Conservation (phyloP, 1,139 yeast genomes). For the Groenewaldozyma sp. region DNA sequence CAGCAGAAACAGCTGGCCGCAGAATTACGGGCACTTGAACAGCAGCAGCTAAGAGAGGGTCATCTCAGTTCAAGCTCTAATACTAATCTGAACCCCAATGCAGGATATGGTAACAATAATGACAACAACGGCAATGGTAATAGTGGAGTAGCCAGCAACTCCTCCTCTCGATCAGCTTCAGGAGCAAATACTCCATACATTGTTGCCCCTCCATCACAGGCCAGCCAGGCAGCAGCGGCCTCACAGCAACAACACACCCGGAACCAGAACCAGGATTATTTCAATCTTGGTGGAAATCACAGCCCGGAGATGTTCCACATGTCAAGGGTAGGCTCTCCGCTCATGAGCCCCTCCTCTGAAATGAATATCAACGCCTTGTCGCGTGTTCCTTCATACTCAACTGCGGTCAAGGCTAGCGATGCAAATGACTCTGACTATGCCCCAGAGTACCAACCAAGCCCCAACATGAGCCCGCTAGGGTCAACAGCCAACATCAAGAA, state of each 20-base stretch:
- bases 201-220: slow-evolving; percentile 4
- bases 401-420: slow-evolving; percentile 40
- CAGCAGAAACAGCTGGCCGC: slow-evolving; percentile 25
- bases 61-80: no score
- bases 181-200: slow-evolving; percentile 21
- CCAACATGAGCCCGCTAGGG: slow-evolving; percentile 10
- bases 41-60: no score
- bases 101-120: no score
- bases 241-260: no score
- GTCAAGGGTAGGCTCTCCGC: slow-evolving; percentile 16
- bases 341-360: slow-evolving; percentile 11
- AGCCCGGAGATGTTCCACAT: slow-evolving; percentile 15
- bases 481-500: slow-evolving; percentile 2
- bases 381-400: slow-evolving; percentile 73
- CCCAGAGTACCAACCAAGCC: slow-evolving; percentile 19
- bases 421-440: slow-evolving; percentile 23
- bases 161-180: slow-evolving; percentile 19
- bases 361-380: slow-evolving; percentile 44
- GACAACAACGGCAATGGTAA: slow-evolving; percentile 2
- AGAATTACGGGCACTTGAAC: slow-evolving; percentile 24
- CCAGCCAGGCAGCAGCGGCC: not conserved
- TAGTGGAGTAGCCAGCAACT: slow-evolving; percentile 5
- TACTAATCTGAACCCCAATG: not conserved
- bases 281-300: slow-evolving; percentile 6
- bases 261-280: no score